Base-by-base conservation (phyloP, 176 grass and related monocot genomes). In the Dendrocalamus sinicus region DNA sequence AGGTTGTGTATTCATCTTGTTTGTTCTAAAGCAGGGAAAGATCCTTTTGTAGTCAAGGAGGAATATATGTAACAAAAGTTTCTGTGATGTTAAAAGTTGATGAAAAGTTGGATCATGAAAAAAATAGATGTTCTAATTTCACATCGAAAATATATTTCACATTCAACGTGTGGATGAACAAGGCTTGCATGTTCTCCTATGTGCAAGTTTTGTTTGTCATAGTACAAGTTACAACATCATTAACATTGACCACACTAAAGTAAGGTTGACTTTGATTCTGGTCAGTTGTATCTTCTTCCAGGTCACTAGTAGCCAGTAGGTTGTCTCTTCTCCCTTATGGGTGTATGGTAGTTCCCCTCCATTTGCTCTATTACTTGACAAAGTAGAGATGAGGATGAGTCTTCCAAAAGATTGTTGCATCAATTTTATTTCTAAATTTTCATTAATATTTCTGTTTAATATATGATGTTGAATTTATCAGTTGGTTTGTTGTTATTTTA, bases 1-100 rank as follows among this genome's bases (percentile, higher is more conserved):
- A 98, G 96, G 90, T 98, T 43, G 72, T 98, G 76, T 57, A 84
- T 73, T 91, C 91, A 43, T 98, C 91, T 10, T 30, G 28, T 30
- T 30, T 30, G 28, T 30, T 30, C 28, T 30, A 30, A 30, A 30
- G 28, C 1, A 30, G 0, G 23, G 32, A 1, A 57, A 81, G 28
- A n/a, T 11, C 19, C 14, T 37, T 72, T 77, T 72, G 59, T 26
- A 2, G 0, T 43, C 39, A n/a, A 76, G 64, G 24, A 55, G 2
- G 12, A 45, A 66, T 65, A 24, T 22, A 35, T 37, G 37, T 67
- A 50, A 23, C 12, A 2, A 13, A 59, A 74, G 59, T 59, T 58
- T 41, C 14, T 83, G 73, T 5, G 5, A 54, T 65, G 26, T 67
- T 67, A 37, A 63, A 24, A 57, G 46, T 11, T 68, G 2, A 69